These are phyloP conservation scores for Lepiota brunneoincarnata DNA, from an alignment of 768 basidiomycete genomes.

Conservation along the genomic window DNA sequence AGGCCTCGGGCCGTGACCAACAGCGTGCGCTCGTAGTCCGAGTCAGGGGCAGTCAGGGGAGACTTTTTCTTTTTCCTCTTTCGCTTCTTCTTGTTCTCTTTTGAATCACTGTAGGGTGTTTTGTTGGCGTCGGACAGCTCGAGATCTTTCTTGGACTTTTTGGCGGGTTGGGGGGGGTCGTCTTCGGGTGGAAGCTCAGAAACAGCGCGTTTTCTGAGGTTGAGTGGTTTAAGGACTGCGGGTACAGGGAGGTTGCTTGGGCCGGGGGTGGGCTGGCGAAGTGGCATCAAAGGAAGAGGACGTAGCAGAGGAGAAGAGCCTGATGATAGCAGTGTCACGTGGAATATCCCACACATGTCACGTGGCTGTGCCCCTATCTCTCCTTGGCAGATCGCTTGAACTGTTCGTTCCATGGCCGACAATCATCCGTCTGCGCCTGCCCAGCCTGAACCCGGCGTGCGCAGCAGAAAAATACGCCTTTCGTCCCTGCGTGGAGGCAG, in stretches of 20 bases:
- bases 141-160: slow-evolving; percentile 30
- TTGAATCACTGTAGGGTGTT: not conserved
- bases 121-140: slow-evolving; percentile 19
- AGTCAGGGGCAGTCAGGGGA: slow-evolving; percentile 25
- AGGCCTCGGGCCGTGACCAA: not conserved
- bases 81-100: slow-evolving; percentile 22
- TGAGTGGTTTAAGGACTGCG: slow-evolving; percentile 20
- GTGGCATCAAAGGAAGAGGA: slow-evolving; percentile 12
- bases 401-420: slow-evolving; percentile 3
- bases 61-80: slow-evolving; percentile 37
- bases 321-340: not conserved
- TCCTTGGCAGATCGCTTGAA: not conserved
- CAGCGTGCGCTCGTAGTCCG: slow-evolving; percentile 8
- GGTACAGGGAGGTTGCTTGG: slow-evolving; percentile 17
- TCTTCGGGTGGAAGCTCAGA: slow-evolving; percentile 25
- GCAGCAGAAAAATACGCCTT: not conserved
- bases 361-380: not conserved
- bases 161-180: not conserved
- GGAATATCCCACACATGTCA: not conserved
- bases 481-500: not conserved
- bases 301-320: not conserved
- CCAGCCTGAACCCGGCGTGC: not conserved
- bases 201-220: slow-evolving; percentile 30
- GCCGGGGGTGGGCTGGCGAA: slow-evolving; percentile 34
- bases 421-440: too few relatives aligned